Base-by-base conservation (phyloP, 2,329 filamentous ascomycete species). In the Colletotrichum spinosum region DNA sequence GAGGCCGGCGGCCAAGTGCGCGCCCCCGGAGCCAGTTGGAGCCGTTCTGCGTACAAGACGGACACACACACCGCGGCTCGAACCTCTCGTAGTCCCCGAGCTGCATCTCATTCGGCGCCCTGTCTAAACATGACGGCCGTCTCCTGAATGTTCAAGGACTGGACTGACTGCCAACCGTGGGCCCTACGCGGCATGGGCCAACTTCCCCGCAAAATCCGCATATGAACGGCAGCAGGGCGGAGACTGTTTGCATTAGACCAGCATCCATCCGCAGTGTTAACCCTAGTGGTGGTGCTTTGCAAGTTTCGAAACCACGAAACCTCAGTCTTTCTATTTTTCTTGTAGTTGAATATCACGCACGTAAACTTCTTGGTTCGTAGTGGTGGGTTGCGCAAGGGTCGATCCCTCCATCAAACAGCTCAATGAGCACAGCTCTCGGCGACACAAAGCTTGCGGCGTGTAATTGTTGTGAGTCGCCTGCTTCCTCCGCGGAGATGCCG, bases 131-230 rank as follows among this genome's bases (percentile, higher is more conserved):
- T 8, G 17, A 17, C 17, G 17, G 17, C 38, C 54, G 34, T 52
- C 42, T 25, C 13, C 35, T 53, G 33, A 10, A 35, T 34, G 50
- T 37, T 39, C 33, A 51, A 45, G 13, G 61, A 51, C 12, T 13
- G 37, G 49, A 46, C 41, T 41, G 51, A 37, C 35, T 39, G 17
- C 39, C 39, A 49, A 54, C 42, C 45, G 52, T 4, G 25, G 62
- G 58, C 62, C 62, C 48, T 65, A 44, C 42, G n/a, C 56, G 58
- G 56, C 51, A 61, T 55, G 58, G 58, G 11, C 37, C 62, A 56
- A 37, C 52, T 66, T 66, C 63, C 63, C 63, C 58, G 63, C 63
- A 65, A 65, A 61, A 62, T 52, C 52, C 58, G 50, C 61, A 65
- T 34, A 60, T 60, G 38, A 45, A 37, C 62, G 58, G 48, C 63